Base-by-base conservation (phyloP, 148 eudicot genomes). In the Dianthus caryophyllus region DNA sequence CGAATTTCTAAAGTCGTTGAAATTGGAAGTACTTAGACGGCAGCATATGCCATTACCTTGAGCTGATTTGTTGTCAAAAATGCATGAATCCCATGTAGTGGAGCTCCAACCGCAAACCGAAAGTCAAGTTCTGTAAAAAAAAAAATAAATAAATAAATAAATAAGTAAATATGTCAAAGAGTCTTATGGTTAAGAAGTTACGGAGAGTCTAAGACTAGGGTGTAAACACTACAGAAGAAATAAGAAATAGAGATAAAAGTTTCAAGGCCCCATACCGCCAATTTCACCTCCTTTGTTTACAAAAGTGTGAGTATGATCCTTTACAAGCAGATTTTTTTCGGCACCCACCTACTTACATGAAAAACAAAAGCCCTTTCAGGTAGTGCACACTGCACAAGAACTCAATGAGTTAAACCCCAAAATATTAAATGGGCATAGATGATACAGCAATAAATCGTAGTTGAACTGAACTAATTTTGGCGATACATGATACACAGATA, bases 281-380 rank as follows among this genome's bases (percentile, higher is more conserved):
- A 90, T 82, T 57, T 88, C 85, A 77, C 97, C 98, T 71, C 97
- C 97, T 83, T 74, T 79, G 75, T 94, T 94, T 21, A 94, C 88
- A 65, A 94, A 94, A 68, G 96, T 88, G 79, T 94, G 98, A 68
- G 97, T 90, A 71, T 94, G 98, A 78, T 94, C 97, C 87, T 94
- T 94, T 78, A 88, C 96, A 74, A 94, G 98, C 56, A 94, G 82
- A 85, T 94, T 94, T 69, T 82, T 84, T 4, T 90, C 97, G 27
- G 96, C 97, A 48, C 96, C 98, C 52, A 86, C 98, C 98, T 94
- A 78, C 38, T 63, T 43, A 39, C 46, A 49, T 14, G 43, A 55
- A 56, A 10, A 5, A 50, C 25, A 57, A 65, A 14, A 64, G 59
- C 43, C 51, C 58, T 43, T 16, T 58, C 61, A 69, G 56, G 53